Percentiles rank a stretch among this genome's conserved stretches.
phyloP scores from a whole-genome alignment of 2,329 filamentous ascomycete species.

The Myrmaecium sp. region DNA sequence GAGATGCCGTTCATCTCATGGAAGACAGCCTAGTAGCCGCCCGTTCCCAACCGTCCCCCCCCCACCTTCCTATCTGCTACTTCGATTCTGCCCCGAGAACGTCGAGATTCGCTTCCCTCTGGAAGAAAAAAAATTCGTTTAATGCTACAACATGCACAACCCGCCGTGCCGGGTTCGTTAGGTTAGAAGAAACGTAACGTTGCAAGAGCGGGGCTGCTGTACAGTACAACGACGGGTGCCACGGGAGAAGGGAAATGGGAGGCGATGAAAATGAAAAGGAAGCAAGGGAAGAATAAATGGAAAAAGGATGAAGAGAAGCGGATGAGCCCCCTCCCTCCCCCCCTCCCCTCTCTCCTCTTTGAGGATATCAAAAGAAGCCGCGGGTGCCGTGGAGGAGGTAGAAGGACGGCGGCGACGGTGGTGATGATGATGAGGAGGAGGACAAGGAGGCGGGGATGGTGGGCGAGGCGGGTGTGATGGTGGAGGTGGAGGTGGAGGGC shows the following conservation, averaged over 20 bases:
- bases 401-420: too few species aligned
- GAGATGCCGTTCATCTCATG: too few species aligned
- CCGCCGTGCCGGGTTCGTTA: background rate
- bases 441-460: background rate
- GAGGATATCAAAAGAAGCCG: too few species aligned
- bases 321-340: too few species aligned
- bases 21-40: too few species aligned
- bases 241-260: background rate
- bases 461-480: background rate
- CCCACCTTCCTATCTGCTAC: too few species aligned
- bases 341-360: too few species aligned
- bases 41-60: too few species aligned
- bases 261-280: background rate
- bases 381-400: too few species aligned
- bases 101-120: background rate
- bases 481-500: too few species aligned
- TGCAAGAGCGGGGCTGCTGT: background rate
- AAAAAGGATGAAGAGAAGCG: too few species aligned
- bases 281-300: background rate
- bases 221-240: background rate
- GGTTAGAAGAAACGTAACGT: background rate
- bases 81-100: too few species aligned
- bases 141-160: background rate
- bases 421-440: constrained; percentile 1
- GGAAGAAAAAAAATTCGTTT: background rate